These are phyloP conservation scores for Yarrowia keelungensis DNA, from an alignment of 805 yeast species.

Conservation along the genomic window DNA sequence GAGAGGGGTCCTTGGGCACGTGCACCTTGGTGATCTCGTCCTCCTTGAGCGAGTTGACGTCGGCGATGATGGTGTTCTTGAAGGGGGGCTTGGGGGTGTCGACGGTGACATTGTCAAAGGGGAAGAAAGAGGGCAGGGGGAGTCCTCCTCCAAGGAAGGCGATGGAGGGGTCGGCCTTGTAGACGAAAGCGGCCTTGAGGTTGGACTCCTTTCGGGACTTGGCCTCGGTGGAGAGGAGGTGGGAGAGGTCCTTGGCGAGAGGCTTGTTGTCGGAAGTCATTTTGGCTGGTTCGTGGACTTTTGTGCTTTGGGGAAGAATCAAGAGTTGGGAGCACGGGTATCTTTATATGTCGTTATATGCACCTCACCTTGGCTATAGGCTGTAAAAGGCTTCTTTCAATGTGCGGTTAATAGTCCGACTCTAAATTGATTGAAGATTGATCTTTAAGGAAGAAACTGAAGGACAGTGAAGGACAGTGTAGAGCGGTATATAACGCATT, in stretches of 20 bases:
- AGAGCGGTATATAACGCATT: too few species aligned
- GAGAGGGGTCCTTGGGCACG: slow-evolving; percentile 53
- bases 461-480: too few species aligned
- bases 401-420: slow-evolving; percentile 17
- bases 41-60: slow-evolving; percentile 41
- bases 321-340: slow-evolving; percentile 10
- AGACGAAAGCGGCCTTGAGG: slow-evolving; percentile 82
- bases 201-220: slow-evolving; percentile 77
- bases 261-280: slow-evolving; percentile 41
- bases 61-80: slow-evolving; percentile 63
- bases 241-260: slow-evolving; percentile 71
- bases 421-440: background rate
- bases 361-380: background rate
- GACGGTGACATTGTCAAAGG: slow-evolving; percentile 78
- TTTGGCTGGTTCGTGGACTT: background rate
- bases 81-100: slow-evolving; percentile 77
- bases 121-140: slow-evolving; percentile 90
- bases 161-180: slow-evolving; percentile 73
- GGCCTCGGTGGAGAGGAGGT: slow-evolving; percentile 80
- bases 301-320: background rate
- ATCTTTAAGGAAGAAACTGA: too few species aligned
- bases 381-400: background rate
- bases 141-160: slow-evolving; percentile 95
- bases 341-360: slow-evolving; percentile 15
- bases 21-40: slow-evolving; percentile 49